Evolutionary conservation across 2,329 filamentous ascomycete species (phyloP).

Genomic region (Xylariaceae sp.): DNA sequence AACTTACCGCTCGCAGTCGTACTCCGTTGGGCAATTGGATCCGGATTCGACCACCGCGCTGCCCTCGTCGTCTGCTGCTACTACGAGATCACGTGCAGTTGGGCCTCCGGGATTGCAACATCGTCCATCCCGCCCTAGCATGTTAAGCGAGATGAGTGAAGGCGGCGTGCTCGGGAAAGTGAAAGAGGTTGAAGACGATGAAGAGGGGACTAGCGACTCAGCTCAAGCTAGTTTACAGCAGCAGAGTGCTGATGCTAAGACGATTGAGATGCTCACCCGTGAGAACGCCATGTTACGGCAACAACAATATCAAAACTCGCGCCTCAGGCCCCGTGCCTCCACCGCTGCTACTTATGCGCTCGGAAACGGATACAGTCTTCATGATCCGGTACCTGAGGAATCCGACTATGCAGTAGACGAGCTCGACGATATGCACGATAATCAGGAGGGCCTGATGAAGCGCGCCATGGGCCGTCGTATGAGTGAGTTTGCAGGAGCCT

Average conservation of each 20-base stretch:
- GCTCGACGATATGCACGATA: conserved; percentile 57
- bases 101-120: conserved; percentile 69
- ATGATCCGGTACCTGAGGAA: conserved; percentile 57
- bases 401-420: conserved; percentile 70
- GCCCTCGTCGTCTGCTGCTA: conserved; percentile 44
- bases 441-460: conserved; percentile 42
- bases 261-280: conserved; percentile 56
- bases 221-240: conserved; percentile 48
- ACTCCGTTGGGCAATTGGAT: conserved; percentile 88
- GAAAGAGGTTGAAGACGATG: conserved; percentile 64
- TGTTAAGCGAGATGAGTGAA: conserved; percentile 66
- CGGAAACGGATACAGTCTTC: conserved; percentile 54
- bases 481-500: conserved; percentile 50
- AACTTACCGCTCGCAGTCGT: conserved; percentile 91
- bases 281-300: conserved; percentile 59
- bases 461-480: conserved; percentile 47
- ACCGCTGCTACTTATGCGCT: conserved; percentile 49
- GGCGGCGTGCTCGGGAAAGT: conserved; percentile 60
- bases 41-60: conserved; percentile 50
- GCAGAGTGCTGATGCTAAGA: conserved; percentile 54
- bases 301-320: conserved; percentile 49
- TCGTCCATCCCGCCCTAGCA: conserved; percentile 71
- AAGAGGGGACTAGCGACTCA: conserved; percentile 52
- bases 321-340: conserved; percentile 54
- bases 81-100: conserved; percentile 47